phyloP scores from a whole-genome alignment of 306 rosid genomes.

The Amphicarpaea edgeworthii region DNA sequence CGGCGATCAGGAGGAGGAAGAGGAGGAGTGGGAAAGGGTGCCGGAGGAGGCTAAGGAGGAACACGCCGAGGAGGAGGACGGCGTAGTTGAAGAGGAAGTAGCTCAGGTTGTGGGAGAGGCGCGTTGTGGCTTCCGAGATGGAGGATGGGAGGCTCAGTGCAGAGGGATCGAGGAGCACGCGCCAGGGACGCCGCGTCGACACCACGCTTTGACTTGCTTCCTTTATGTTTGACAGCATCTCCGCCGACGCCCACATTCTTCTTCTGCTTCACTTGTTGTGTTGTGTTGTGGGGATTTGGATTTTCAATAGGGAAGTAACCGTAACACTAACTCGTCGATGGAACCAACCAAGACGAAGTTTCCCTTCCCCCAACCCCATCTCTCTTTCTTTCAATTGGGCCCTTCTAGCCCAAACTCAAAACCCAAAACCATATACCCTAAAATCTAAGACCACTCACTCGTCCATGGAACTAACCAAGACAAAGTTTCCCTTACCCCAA shows the following conservation, averaged over 20 bases:
- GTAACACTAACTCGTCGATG: no score
- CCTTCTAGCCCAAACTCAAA: no score
- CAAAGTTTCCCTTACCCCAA: no score
- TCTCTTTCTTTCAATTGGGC: no score
- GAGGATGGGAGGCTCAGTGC: slow-evolving; percentile 60
- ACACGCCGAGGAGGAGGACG: slow-evolving; percentile 44
- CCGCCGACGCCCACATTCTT: not conserved
- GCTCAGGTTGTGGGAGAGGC: slow-evolving; percentile 59
- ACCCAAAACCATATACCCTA: no score
- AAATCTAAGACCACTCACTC: no score
- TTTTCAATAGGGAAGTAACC: no score
- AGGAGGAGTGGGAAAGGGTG: slow-evolving; percentile 61
- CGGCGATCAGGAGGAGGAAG: slow-evolving; percentile 48
- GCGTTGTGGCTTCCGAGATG: slow-evolving; percentile 58
- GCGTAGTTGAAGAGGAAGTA: slow-evolving; percentile 72
- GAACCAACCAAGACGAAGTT: no score
- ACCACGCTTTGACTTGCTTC: slow-evolving; percentile 1
- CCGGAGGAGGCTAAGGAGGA: slow-evolving; percentile 62
- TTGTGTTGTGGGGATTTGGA: no score
- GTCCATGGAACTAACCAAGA: no score
- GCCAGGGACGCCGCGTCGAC: slow-evolving; percentile 70
- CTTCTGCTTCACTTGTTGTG: no score
- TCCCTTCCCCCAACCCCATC: no score
- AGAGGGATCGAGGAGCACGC: slow-evolving; percentile 51
- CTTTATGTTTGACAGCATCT: not conserved